phyloP scores from a whole-genome alignment of 495 filamentous ascomycete species.

The Penicillium lividum region DNA sequence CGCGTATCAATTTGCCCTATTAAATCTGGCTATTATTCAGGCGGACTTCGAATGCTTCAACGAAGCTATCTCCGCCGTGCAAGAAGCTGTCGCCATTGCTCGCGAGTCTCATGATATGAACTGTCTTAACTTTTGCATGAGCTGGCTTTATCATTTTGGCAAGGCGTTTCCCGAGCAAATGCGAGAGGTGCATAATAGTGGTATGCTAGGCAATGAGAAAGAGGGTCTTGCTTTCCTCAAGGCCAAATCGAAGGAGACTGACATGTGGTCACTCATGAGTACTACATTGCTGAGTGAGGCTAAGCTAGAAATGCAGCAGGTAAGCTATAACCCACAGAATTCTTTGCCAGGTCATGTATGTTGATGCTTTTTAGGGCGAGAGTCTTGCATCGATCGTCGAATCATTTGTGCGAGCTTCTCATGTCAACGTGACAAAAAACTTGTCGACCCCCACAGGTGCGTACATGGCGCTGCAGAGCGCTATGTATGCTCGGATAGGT shows the following conservation, averaged over 20 bases:
- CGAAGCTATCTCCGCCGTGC: constrained; percentile 90
- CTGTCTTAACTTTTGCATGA: constrained; percentile 92
- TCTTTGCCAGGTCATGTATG: not conserved
- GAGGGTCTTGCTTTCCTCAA: constrained; percentile 85
- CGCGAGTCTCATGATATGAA: constrained; percentile 89
- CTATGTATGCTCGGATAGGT: constrained; percentile 78
- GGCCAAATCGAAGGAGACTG: constrained; percentile 81
- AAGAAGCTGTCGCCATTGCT: constrained; percentile 87
- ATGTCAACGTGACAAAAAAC: constrained; percentile 75
- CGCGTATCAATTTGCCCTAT: constrained; percentile 96
- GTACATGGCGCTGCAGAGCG: constrained; percentile 68
- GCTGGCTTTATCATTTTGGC: constrained; percentile 96
- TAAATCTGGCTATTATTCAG: constrained; percentile 90
- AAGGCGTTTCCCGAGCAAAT: constrained; percentile 80
- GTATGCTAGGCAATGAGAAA: constrained; percentile 74
- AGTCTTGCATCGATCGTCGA: constrained; percentile 76
- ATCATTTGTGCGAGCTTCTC: constrained; percentile 74
- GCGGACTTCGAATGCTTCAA: constrained; percentile 91
- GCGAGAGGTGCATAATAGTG: constrained; percentile 65
- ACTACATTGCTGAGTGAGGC: constrained; percentile 86
- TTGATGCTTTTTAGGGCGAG: constrained; percentile 61
- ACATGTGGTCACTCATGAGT: constrained; percentile 84
- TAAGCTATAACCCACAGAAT: constrained; percentile 24
- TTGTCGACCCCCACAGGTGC: constrained; percentile 70
- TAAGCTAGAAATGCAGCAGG: constrained; percentile 69